These are phyloP conservation scores for Helotiales sp. DNA, from an alignment of 2,329 filamentous ascomycete genomes.

Conservation along the genomic window DNA sequence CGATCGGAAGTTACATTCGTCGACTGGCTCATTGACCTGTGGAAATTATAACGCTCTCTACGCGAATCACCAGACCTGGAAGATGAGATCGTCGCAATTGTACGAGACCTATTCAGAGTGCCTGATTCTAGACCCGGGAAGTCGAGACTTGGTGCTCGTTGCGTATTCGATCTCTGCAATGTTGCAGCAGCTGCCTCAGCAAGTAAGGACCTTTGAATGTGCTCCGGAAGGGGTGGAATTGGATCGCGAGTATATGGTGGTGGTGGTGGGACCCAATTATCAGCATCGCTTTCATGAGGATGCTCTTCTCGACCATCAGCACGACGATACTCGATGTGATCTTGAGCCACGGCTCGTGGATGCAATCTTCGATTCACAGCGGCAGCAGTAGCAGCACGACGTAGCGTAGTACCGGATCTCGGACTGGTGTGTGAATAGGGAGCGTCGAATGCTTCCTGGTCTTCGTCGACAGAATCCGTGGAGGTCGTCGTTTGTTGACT, in stretches of 20 bases:
- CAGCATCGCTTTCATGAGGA: constrained; percentile 83
- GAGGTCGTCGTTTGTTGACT: constrained; percentile 20
- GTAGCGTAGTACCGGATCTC: constrained; percentile 67
- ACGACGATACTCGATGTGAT: constrained; percentile 62
- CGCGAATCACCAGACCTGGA: constrained; percentile 26
- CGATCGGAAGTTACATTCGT: constrained; percentile 30
- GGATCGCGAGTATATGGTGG: constrained; percentile 72
- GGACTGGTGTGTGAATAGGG: constrained; percentile 74
- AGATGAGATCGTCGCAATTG: constrained; percentile 23
- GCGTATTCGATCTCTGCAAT: constrained; percentile 30
- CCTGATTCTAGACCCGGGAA: constrained; percentile 27
- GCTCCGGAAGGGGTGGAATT: constrained; percentile 36
- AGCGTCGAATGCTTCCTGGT: constrained; percentile 59
- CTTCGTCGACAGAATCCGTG: constrained; percentile 32
- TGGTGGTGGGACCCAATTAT: constrained; percentile 85
- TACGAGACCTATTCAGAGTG: constrained; percentile 29
- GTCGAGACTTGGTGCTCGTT: constrained; percentile 25
- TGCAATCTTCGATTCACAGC: constrained; percentile 70
- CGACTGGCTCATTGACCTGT: constrained; percentile 40
- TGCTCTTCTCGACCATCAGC: constrained; percentile 71
- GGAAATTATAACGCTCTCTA: constrained; percentile 32
- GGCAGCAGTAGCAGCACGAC: constrained; percentile 74
- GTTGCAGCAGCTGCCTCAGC: constrained; percentile 30
- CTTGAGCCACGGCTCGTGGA: constrained; percentile 53
- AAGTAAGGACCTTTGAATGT: constrained; percentile 35